Conservation (phyloP, 176 grass and related monocot species). For the Zea luxurians region DNA sequence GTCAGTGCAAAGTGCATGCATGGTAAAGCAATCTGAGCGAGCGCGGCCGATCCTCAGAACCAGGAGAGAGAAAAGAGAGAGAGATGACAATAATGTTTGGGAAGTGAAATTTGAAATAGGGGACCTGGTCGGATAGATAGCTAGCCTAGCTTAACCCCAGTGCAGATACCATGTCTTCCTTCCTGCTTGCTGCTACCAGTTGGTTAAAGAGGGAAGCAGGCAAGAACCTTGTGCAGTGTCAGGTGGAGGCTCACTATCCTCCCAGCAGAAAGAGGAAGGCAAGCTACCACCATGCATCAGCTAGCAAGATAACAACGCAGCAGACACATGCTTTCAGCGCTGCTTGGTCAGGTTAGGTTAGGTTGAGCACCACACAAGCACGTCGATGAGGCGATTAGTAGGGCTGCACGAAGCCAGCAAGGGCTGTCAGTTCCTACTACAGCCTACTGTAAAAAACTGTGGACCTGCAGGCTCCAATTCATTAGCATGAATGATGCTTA, state of each 20-base stretch:
- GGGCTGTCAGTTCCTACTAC: not conserved
- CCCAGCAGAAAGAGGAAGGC: not conserved
- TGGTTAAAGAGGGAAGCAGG: not conserved
- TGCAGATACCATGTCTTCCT: not conserved
- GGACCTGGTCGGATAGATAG: no score
- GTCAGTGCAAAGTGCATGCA: conserved; percentile 9
- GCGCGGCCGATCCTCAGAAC: not conserved
- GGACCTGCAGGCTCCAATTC: not conserved
- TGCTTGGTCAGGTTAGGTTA: not conserved
- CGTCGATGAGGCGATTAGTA: not conserved
- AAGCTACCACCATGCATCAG: not conserved
- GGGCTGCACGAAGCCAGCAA: not conserved
- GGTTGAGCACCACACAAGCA: not conserved
- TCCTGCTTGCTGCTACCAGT: not conserved
- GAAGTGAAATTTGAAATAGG: no score
- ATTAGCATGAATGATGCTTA: not conserved
- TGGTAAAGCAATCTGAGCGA: conserved; percentile 18
- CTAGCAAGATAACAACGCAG: not conserved
- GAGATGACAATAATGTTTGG: no score
- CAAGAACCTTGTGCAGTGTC: not conserved
- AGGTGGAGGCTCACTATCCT: conserved; percentile 12
- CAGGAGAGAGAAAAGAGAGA: not conserved
- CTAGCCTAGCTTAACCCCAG: not conserved
- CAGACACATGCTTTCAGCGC: not conserved
- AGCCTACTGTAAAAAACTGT: not conserved